Evolutionary conservation across 2,329 filamentous ascomycete genomes (phyloP).

Genomic region (Madurella mycetomatis): DNA sequence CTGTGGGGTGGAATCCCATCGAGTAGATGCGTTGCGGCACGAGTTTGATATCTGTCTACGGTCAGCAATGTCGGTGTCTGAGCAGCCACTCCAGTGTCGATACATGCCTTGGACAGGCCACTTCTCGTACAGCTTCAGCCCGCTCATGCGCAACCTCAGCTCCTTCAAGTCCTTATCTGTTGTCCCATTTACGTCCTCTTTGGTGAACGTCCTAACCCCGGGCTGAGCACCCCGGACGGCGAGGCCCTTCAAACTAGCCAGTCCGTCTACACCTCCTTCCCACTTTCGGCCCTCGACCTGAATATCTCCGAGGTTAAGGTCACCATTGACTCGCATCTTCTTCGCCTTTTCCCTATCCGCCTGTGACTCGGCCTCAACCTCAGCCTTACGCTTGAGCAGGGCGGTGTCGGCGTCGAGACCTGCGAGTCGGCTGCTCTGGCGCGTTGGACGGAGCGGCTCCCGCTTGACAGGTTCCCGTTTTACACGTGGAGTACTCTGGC

Average conservation of each 20-base stretch:
- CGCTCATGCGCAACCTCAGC: slow-evolving; percentile 71
- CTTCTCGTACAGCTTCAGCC: slow-evolving; percentile 73
- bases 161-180: slow-evolving; percentile 70
- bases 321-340: slow-evolving; percentile 47
- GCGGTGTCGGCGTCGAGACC: slow-evolving; percentile 48
- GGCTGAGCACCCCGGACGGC: slow-evolving; percentile 64
- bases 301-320: slow-evolving; percentile 70
- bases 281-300: slow-evolving; percentile 76
- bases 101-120: slow-evolving; percentile 72
- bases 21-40: slow-evolving; percentile 84
- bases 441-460: slow-evolving; percentile 47
- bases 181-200: slow-evolving; percentile 77
- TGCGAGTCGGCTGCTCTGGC: slow-evolving; percentile 55
- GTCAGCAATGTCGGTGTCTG: not conserved
- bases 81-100: not conserved
- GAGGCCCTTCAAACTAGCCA: slow-evolving; percentile 55
- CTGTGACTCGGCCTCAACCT: slow-evolving; percentile 45
- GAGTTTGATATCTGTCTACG: slow-evolving; percentile 71
- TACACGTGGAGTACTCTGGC: slow-evolving; percentile 33
- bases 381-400: slow-evolving; percentile 46
- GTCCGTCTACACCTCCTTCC: slow-evolving; percentile 61
- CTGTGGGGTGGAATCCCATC: slow-evolving; percentile 81
- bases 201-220: slow-evolving; percentile 77
- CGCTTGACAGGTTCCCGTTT: slow-evolving; percentile 43
- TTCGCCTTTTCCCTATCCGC: slow-evolving; percentile 51